Conservation (phyloP, 2,329 filamentous ascomycete genomes). For the Alternaria triticina region DNA sequence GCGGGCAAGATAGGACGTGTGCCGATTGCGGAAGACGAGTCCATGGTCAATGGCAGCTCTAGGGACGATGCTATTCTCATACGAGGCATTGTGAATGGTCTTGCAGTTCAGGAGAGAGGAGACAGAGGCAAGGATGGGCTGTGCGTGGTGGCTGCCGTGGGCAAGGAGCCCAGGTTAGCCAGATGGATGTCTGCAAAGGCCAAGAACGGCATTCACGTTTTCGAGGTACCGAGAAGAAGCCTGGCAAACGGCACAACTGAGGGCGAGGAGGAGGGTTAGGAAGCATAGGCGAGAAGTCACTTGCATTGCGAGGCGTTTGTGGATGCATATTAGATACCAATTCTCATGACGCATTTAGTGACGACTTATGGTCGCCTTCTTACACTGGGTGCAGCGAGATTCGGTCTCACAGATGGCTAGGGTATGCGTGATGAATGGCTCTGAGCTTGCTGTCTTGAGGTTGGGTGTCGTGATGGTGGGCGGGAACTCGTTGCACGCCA, state of each 20-base stretch:
- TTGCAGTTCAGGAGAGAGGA: slow-evolving; percentile 85
- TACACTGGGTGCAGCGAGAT: neutral
- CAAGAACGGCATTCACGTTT: slow-evolving; percentile 85
- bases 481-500: neutral
- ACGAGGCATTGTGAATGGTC: slow-evolving; percentile 84
- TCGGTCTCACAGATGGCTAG: neutral
- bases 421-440: neutral
- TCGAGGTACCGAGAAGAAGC: slow-evolving; percentile 70
- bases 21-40: slow-evolving; percentile 23
- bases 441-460: neutral
- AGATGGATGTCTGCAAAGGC: slow-evolving; percentile 74
- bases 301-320: slow-evolving; percentile 14
- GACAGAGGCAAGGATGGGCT: slow-evolving; percentile 75
- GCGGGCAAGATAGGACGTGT: slow-evolving; percentile 68
- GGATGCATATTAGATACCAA: slow-evolving; percentile 26
- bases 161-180: slow-evolving; percentile 84
- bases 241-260: slow-evolving; percentile 25
- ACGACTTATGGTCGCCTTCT: neutral
- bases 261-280: slow-evolving; percentile 5
- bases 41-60: slow-evolving; percentile 11
- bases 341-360: slow-evolving; percentile 11
- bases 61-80: slow-evolving; percentile 50
- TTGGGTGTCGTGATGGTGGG: neutral
- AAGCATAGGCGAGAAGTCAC: slow-evolving; percentile 6
- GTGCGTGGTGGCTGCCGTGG: slow-evolving; percentile 84